A percentile compares a stretch with the other conserved stretches of the same genome.
Evolutionary conservation across 805 yeast genomes (phyloP).

Genomic region (Komagataella pastoris): DNA sequence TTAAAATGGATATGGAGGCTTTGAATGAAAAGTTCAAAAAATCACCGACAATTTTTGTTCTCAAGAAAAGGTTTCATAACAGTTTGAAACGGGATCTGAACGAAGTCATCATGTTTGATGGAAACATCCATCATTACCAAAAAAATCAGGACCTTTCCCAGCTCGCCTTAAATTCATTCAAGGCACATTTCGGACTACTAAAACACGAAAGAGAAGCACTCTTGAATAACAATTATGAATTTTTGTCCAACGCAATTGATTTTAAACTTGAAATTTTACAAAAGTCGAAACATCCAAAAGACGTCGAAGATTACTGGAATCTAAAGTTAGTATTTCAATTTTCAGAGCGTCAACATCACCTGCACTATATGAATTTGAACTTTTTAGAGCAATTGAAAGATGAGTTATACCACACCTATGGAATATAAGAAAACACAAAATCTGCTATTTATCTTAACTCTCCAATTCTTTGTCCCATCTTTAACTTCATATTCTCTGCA

Average conservation of each 20-base stretch:
- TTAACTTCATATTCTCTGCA: constrained; percentile 61
- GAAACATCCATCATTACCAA: not conserved
- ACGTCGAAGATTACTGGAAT: constrained; percentile 49
- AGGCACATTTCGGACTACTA: not conserved
- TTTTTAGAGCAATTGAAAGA: constrained; percentile 41
- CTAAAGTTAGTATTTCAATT: constrained; percentile 47
- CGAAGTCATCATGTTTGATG: not conserved
- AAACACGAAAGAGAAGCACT: not conserved
- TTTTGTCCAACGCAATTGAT: constrained; percentile 36
- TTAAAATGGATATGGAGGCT: constrained; percentile 29
- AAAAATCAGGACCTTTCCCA: not conserved
- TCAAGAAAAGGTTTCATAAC: constrained; percentile 28
- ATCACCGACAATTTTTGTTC: constrained; percentile 36
- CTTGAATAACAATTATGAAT: constrained; percentile 6
- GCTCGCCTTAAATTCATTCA: not conserved
- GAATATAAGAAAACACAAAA: not conserved
- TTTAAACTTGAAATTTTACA: constrained; percentile 35
- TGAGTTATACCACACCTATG: not conserved
- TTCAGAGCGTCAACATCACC: constrained; percentile 29
- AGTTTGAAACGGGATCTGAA: constrained; percentile 6
- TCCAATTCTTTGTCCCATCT: constrained; percentile 78
- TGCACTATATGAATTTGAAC: constrained; percentile 31
- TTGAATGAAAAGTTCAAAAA: constrained; percentile 23
- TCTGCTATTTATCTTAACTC: not conserved
- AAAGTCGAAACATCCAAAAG: constrained; percentile 26